phyloP scores from a whole-genome alignment of 768 basidiomycete genomes.

The Boletus barrowsii region DNA sequence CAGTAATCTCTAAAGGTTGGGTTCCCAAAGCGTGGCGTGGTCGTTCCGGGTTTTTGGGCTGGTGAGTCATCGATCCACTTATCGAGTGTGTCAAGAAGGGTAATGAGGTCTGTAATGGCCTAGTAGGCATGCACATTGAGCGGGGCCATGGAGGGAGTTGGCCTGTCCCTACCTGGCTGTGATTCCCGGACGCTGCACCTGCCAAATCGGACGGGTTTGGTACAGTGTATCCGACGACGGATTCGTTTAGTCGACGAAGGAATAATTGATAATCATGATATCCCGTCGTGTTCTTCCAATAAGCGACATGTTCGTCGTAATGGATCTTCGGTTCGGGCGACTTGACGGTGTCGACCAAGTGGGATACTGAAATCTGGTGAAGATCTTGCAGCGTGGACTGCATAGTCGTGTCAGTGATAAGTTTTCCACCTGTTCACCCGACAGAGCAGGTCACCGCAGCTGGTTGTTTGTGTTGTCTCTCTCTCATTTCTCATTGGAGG shows the following conservation, averaged over 20 bases:
- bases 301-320: conserved; percentile 66
- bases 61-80: conserved; percentile 82
- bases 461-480: not conserved
- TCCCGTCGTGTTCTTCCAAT: conserved; percentile 70
- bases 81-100: conserved; percentile 63
- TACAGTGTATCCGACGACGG: conserved; percentile 65
- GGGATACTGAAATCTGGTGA: conserved; percentile 30
- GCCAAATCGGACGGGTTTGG: conserved; percentile 31
- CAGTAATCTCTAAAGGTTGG: conserved; percentile 80
- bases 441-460: too few relatives aligned
- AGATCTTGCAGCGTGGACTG: conserved; percentile 23
- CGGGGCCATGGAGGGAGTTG: not conserved
- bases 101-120: conserved; percentile 48
- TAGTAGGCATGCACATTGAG: conserved; percentile 22
- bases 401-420: conserved; percentile 12
- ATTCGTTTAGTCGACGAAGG: conserved; percentile 70
- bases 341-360: conserved; percentile 10
- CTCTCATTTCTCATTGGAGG: too few relatives aligned
- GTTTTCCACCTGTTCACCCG: not conserved
- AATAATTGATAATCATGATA: conserved; percentile 76
- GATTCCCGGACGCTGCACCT: not conserved
- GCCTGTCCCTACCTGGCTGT: conserved; percentile 19
- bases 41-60: conserved; percentile 46
- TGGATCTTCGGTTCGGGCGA: conserved; percentile 57
- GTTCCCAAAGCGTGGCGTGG: conserved; percentile 85